Percentiles rank a stretch among this genome's conserved stretches.
These are phyloP conservation scores for Curvularia eragrostidis DNA, from an alignment of 2,329 filamentous ascomycete species.

Conservation along the genomic window DNA sequence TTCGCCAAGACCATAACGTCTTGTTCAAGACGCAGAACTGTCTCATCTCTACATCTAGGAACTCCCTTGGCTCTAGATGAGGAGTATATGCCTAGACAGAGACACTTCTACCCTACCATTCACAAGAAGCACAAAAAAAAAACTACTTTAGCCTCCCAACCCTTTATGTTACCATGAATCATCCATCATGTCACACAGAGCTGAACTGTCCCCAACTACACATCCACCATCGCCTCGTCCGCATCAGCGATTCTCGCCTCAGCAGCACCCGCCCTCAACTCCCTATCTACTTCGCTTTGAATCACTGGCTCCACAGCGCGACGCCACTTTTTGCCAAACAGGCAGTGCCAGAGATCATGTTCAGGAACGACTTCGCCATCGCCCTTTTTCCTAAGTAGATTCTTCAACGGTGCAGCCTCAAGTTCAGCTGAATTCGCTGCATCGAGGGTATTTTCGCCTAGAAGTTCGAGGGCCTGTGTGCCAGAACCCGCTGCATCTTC, in stretches of 20 bases:
- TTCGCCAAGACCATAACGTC: neutral
- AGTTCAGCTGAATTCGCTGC: conserved; percentile 85
- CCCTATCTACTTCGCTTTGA: conserved; percentile 56
- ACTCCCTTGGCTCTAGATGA: neutral
- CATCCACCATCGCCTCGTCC: neutral
- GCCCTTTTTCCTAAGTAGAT: conserved; percentile 72
- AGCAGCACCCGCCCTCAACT: conserved; percentile 63
- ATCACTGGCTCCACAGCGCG: conserved; percentile 38
- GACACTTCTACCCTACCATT: neutral
- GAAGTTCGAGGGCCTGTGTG: conserved; percentile 5
- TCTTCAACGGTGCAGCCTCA: conserved; percentile 72
- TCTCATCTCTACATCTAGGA: neutral
- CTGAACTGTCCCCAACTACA: neutral
- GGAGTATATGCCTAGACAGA: neutral
- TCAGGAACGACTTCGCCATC: conserved; percentile 81
- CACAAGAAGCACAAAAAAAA: neutral
- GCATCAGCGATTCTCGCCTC: conserved; percentile 41
- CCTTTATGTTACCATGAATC: neutral
- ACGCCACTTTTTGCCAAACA: conserved; percentile 68
- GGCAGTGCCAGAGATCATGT: conserved; percentile 84
- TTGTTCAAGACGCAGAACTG: neutral
- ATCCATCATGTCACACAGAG: neutral
- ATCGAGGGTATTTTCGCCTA: conserved; percentile 69
- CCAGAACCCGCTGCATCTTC: neutral
- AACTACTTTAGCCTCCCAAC: neutral